Conservation (phyloP, 2,329 filamentous ascomycete genomes). For the Claviceps pusilla region DNA sequence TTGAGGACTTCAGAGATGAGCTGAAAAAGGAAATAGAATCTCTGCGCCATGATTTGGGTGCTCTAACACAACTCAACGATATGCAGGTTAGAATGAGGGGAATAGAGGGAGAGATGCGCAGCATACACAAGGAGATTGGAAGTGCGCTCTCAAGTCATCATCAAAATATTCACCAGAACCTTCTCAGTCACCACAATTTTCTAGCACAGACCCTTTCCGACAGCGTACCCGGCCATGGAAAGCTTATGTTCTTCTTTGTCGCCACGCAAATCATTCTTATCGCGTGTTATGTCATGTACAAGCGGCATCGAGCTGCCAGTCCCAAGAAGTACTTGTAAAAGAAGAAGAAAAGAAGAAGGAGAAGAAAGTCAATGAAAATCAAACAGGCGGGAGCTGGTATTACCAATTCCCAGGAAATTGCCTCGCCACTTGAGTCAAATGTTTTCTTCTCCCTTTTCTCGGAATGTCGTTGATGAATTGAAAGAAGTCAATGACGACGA, state of each 20-base stretch:
- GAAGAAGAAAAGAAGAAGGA: background rate
- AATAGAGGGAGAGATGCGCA: conserved; percentile 44
- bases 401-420: background rate
- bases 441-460: background rate
- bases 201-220: conserved; percentile 34
- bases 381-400: too few relatives aligned
- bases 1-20: conserved; percentile 22
- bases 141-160: conserved; percentile 36
- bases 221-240: conserved; percentile 33
- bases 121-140: conserved; percentile 39
- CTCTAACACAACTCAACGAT: conserved; percentile 28
- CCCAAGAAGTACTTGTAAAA: conserved; percentile 82
- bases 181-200: conserved; percentile 34
- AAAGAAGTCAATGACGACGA: background rate
- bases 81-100: conserved; percentile 32
- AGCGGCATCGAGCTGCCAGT: conserved; percentile 55
- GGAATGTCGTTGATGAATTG: background rate
- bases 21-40: conserved; percentile 32
- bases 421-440: background rate
- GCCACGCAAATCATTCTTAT: conserved; percentile 59
- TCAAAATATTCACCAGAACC: conserved; percentile 35
- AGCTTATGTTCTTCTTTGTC: conserved; percentile 54
- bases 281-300: conserved; percentile 60
- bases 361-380: too few relatives aligned
- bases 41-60: conserved; percentile 30